Evolutionary conservation across 164 flowering plant species (phyloP), one percentile per base, ranked within the genome.

Genomic region (Saururus chinensis): DNA sequence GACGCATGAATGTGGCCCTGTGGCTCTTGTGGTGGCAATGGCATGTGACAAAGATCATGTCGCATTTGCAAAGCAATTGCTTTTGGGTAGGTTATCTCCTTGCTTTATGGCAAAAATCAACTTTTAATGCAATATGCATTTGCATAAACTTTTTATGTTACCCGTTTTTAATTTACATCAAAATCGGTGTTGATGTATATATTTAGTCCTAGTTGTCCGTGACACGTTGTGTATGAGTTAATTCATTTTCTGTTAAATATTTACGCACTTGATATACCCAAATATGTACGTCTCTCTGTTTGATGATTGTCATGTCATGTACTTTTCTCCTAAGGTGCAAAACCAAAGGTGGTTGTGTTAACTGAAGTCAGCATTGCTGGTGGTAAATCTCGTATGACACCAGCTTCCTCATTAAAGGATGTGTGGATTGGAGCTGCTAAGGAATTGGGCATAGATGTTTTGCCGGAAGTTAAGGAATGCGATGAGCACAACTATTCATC

Each of bases 1-100:
- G 83, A 57, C 79, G 62, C 80, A 74, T 70, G 86, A 85, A 8
- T 70, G 73, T 40, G 73, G 75, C 51, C 73, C 53, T 49, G 42
- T 87, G 69, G 86, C 77, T 62, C 74, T 93, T 70, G 92, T 93
- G 62, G 88, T 91, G 66, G 96, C 99, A 59, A 91, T 93, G 98
- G 97, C 99, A 57, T 82, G 73, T 73, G 99, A 93, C 73, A 93
- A 93, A 67, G 93, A 95, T 68, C 97, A 93, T 71, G 19, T 73
- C 16, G 84, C 83, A 70, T 90, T 93, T 79, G 97, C 98, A 6
- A 77, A 70, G 68, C 86, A 85, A 67, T 70, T 85, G 65, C 82
- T 93, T 60, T 70, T 81, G 73, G 89, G 99, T 93, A 53, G 6
- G 41, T 23, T n/a, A n/a, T 35, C 41, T 8, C 35, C 24, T 49